These are phyloP conservation scores for Sporisorium graminicola DNA, from an alignment of 1,284 basidiomycete genomes.

Conservation along the genomic window DNA sequence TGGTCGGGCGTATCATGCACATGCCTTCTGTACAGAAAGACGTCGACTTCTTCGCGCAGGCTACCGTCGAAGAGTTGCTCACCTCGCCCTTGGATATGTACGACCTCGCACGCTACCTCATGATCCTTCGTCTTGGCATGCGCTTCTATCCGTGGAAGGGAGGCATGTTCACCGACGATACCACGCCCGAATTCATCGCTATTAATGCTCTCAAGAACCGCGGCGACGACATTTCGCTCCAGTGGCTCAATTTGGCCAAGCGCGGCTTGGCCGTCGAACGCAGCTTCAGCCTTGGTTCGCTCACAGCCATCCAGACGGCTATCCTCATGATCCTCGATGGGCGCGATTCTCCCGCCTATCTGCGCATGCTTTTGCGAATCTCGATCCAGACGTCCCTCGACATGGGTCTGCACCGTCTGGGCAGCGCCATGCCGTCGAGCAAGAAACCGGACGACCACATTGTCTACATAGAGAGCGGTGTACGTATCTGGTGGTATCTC, in stretches of 20 bases:
- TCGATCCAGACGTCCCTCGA: conserved; percentile 59
- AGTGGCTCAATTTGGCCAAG: conserved; percentile 52
- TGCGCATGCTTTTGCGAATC: conserved; percentile 50
- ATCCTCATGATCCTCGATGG: conserved; percentile 57
- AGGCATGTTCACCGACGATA: conserved; percentile 30
- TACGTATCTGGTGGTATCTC: conserved; percentile 61
- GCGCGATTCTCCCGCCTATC: conserved; percentile 39
- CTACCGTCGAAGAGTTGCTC: conserved; percentile 43
- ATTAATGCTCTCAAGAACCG: conserved; percentile 52
- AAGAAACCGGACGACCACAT: conserved; percentile 35
- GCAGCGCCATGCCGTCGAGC: conserved; percentile 33
- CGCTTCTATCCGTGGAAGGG: conserved; percentile 57
- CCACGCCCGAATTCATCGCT: conserved; percentile 40
- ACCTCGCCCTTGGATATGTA: conserved; percentile 41
- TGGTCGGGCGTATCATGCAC: conserved; percentile 55
- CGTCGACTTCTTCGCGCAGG: conserved; percentile 39
- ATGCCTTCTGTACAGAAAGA: conserved; percentile 41
- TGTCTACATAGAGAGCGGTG: conserved; percentile 48
- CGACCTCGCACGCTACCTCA: conserved; percentile 48
- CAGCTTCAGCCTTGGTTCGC: conserved; percentile 37
- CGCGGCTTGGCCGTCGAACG: conserved; percentile 42
- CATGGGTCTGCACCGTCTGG: conserved; percentile 58
- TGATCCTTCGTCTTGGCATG: conserved; percentile 57
- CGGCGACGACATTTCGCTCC: conserved; percentile 38
- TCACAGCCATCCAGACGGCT: conserved; percentile 55